Percentiles rank a stretch among this genome's conserved stretches.
phyloP scores from a whole-genome alignment of 2,329 filamentous ascomycete genomes.

The Aurifilum marmelostoma region DNA sequence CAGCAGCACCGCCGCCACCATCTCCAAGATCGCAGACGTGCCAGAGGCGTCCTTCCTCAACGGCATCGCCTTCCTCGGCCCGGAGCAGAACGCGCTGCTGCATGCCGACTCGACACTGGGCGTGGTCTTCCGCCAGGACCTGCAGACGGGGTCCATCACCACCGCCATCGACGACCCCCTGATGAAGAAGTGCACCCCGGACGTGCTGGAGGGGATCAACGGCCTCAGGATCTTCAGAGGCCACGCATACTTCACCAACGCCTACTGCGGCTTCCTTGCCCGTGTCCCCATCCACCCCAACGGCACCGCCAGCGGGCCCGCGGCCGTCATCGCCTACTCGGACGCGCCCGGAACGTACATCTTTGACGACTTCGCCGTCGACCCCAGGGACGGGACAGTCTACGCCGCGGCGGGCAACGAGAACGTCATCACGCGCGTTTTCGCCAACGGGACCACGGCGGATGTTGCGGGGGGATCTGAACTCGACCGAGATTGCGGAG shows the following conservation, averaged over 20 bases:
- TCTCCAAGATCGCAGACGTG: slow-evolving; percentile 6
- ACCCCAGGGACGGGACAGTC: background rate
- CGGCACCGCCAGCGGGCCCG: background rate
- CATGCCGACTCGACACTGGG: background rate
- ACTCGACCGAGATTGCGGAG: background rate
- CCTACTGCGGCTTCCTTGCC: background rate
- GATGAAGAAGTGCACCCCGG: background rate
- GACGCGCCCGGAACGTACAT: background rate
- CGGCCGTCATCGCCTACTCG: background rate
- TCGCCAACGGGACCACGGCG: background rate
- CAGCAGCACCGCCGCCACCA: background rate
- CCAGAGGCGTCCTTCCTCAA: background rate
- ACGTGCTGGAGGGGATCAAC: background rate
- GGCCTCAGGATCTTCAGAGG: background rate
- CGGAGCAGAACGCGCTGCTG: background rate
- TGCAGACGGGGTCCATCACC: background rate
- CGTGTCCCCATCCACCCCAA: background rate
- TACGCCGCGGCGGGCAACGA: background rate
- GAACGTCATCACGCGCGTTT: background rate
- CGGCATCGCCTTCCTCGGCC: background rate
- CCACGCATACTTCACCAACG: slow-evolving; percentile 1
- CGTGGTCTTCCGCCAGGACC: slow-evolving; percentile 1
- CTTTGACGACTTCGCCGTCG: background rate
- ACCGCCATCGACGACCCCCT: background rate
- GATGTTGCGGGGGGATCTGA: background rate